These are phyloP conservation scores for Tripterygium wilfordii DNA, from an alignment of 177 flowering plant genomes.

Conservation along the genomic window DNA sequence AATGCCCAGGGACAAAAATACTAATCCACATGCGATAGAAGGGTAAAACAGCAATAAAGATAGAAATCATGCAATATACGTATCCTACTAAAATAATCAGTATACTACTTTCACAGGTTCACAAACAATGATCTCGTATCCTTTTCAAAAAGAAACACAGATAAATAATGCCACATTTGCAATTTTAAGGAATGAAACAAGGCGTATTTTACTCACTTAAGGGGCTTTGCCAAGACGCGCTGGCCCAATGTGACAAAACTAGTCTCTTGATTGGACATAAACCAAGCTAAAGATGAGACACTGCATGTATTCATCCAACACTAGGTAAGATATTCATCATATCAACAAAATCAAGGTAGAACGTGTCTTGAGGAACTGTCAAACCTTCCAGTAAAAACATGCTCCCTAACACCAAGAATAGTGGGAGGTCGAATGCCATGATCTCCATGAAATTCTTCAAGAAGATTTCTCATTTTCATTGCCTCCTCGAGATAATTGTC, in stretches of 20 bases:
- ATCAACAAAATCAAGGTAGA: conserved; percentile 1
- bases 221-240: conserved; percentile 69
- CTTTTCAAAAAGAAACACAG: no score
- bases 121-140: no score
- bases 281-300: conserved; percentile 87
- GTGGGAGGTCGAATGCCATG: conserved; percentile 88
- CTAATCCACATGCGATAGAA: no score
- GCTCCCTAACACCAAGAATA: conserved; percentile 89
- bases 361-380: conserved; percentile 2
- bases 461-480: conserved; percentile 92
- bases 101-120: no score
- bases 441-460: conserved; percentile 69
- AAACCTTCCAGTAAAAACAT: conserved; percentile 91
- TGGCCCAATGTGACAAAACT: conserved; percentile 86
- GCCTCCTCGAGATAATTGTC: conserved; percentile 95
- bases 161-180: no score
- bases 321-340: not conserved
- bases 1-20: no score
- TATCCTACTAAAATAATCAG: no score
- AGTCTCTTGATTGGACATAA: conserved; percentile 89
- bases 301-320: conserved; percentile 30
- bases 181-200: no score
- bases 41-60: no score
- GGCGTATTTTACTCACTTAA: conserved; percentile 80
- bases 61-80: no score